Conservation (phyloP, 164 flowering plant species). For the Magnolia officinalis region DNA sequence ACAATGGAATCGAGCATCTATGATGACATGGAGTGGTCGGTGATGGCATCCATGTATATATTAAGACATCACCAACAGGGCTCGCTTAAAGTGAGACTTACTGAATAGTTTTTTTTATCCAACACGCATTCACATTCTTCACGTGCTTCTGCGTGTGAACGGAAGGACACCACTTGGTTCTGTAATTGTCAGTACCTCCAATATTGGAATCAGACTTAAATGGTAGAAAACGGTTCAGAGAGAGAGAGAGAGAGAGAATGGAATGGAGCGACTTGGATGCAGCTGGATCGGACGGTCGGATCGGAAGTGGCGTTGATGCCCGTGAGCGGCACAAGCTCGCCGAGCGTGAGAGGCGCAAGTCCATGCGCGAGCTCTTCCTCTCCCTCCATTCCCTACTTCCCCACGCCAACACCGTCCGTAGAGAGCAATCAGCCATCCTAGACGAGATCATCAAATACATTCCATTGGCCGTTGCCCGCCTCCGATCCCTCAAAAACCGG, state of each 20-base stretch:
- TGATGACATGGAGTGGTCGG: too few species aligned
- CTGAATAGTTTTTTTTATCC: too few species aligned
- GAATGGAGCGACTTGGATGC: conserved; percentile 19
- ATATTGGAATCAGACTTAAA: too few species aligned
- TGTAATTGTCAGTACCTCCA: too few species aligned
- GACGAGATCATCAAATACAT: conserved; percentile 40
- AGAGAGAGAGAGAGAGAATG: neutral
- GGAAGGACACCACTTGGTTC: too few species aligned
- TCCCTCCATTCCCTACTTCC: conserved; percentile 32
- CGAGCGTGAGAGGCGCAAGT: conserved; percentile 27
- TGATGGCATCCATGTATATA: too few species aligned
- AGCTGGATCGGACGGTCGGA: neutral
- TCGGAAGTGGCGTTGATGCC: conserved; percentile 13
- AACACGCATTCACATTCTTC: too few species aligned
- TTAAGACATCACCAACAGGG: too few species aligned
- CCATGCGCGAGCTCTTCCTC: conserved; percentile 32
- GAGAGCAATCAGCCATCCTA: conserved; percentile 33
- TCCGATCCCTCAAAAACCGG: conserved; percentile 22
- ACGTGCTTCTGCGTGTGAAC: too few species aligned
- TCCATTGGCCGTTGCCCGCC: conserved; percentile 30
- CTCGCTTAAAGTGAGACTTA: too few species aligned
- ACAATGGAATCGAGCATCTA: too few species aligned
- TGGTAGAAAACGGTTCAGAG: too few species aligned
- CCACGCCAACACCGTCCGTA: conserved; percentile 26
- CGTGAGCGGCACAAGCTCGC: conserved; percentile 30